Evolutionary conservation across 2,329 filamentous ascomycete species (phyloP).

Genomic region (Ascosphaera apis): DNA sequence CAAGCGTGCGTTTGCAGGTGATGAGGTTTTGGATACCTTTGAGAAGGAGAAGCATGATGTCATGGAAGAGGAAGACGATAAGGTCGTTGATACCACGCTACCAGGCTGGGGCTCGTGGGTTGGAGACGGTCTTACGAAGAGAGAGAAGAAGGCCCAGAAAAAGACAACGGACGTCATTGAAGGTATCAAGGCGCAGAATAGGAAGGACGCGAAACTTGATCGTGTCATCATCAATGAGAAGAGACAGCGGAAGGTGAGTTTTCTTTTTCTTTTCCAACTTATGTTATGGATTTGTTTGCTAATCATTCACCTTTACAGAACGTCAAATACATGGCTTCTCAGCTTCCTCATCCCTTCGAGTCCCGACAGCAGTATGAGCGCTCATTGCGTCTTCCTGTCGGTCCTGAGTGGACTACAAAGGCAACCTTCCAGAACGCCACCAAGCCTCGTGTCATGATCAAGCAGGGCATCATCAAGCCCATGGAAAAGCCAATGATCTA

Average conservation of each 20-base stretch:
- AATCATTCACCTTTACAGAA: slow-evolving; percentile 31
- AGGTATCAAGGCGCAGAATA: slow-evolving; percentile 51
- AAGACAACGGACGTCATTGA: slow-evolving; percentile 25
- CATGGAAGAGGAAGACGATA: slow-evolving; percentile 56
- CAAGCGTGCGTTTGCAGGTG: slow-evolving; percentile 64
- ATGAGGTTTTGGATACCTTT: slow-evolving; percentile 65
- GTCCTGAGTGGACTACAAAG: slow-evolving; percentile 93
- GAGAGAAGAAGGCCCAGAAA: slow-evolving; percentile 37
- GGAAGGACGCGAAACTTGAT: slow-evolving; percentile 62
- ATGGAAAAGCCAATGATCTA: slow-evolving; percentile 53
- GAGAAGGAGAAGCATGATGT: slow-evolving; percentile 52
- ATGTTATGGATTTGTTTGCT: slow-evolving; percentile 1
- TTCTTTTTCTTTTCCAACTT: slow-evolving; percentile 1
- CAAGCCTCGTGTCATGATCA: slow-evolving; percentile 73
- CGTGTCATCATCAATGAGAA: slow-evolving; percentile 87
- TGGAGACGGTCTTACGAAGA: slow-evolving; percentile 56
- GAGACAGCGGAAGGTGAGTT: slow-evolving; percentile 54
- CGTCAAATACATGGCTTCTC: slow-evolving; percentile 61
- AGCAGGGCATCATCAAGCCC: slow-evolving; percentile 71
- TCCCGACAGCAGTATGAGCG: slow-evolving; percentile 74
- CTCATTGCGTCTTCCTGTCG: slow-evolving; percentile 62
- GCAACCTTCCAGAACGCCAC: slow-evolving; percentile 73
- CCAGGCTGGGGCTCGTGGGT: slow-evolving; percentile 90
- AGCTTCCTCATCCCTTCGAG: slow-evolving; percentile 78
- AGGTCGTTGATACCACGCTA: slow-evolving; percentile 60